Base-by-base conservation (phyloP, 2,329 filamentous ascomycete genomes). In the Aspergillus sp. region DNA sequence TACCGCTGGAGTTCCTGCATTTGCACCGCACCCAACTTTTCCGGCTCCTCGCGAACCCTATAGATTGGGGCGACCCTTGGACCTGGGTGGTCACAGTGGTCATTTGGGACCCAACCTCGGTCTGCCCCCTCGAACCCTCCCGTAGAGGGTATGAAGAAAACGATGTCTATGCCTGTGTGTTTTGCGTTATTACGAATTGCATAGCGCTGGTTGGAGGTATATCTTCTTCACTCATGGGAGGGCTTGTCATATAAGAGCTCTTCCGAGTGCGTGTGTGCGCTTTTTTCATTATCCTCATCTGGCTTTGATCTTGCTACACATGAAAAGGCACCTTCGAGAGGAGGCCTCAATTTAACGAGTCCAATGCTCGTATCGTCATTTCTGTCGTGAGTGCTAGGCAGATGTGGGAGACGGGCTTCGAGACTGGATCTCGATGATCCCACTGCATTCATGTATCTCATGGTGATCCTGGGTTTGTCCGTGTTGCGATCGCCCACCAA, bases 401-500 rank as follows among this genome's bases (percentile, higher is more conserved):
- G 38, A 54, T 57, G 55, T 59, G 57, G 56, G 43, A 48, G 54
- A 59, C 43, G 21, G 8, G 25, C 62, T 67, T 65, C 68, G 69
- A 69, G 72, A 67, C 72, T 71, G 73, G 74, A 61, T 70, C 69
- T 70, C 68, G 69, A 58, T 69, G 63, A 53, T 58, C 56, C 57
- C 38, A 55, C 55, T 61, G 63, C 50, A 55, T 32, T 41, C 38
- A 52, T 61, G 43, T 41, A 53, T 60, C 55, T 63, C 63, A 64
- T 62, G 59, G 52, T 57, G 58, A 58, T 64, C 64, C 53, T 66
- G 69, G 61, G 57, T 66, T 57, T 59, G 47, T 48, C 58, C 77
- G 72, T 63, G 76, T 74, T 59, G 82, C 84, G 73, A 97, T 88
- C 57, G 88, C 92, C 94, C 94, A 99, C 95, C 95, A 98, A 79